These are phyloP conservation scores for Epichloe scottii DNA, from an alignment of 2,329 filamentous ascomycete species.

Conservation along the genomic window DNA sequence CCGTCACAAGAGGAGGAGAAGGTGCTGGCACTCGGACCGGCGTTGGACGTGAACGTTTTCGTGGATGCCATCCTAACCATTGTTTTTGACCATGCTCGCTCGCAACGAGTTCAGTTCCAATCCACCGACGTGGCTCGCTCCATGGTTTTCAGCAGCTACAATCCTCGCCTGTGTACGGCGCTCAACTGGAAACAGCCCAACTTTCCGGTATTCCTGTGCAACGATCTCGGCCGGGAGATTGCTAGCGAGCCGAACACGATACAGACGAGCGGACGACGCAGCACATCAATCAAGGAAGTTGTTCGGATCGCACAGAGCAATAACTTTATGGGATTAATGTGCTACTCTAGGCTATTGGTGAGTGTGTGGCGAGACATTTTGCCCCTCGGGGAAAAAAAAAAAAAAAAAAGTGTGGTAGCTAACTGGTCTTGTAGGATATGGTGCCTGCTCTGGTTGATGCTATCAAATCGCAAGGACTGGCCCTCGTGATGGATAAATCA, in stretches of 20 bases:
- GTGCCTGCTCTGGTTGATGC: conserved; percentile 85
- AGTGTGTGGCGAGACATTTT: conserved; percentile 20
- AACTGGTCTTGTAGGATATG: conserved; percentile 51
- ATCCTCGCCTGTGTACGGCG: conserved; percentile 78
- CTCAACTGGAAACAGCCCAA: conserved; percentile 99
- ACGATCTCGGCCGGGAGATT: conserved; percentile 64
- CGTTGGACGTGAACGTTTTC: conserved; percentile 72
- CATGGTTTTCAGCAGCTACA: conserved; percentile 90
- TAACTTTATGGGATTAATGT: conserved; percentile 96
- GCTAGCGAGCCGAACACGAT: conserved; percentile 25
- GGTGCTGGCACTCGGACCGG: conserved; percentile 55
- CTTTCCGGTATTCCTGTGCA: conserved; percentile 90
- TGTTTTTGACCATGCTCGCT: conserved; percentile 83
- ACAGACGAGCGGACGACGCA: conserved; percentile 53
- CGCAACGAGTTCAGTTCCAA: conserved; percentile 47
- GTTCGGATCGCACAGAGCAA: conserved; percentile 89
- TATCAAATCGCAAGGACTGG: conserved; percentile 87
- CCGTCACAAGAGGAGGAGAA: conserved; percentile 65
- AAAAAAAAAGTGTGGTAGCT: background rate
- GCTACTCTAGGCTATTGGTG: conserved; percentile 75
- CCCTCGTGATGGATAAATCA: conserved; percentile 80
- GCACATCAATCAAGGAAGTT: conserved; percentile 85
- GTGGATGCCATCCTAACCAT: conserved; percentile 72
- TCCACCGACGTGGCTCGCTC: conserved; percentile 64
- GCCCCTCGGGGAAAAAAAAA: no score